Evolutionary conservation across 345 rosid species (phyloP).

Genomic region (Balakata baccata): DNA sequence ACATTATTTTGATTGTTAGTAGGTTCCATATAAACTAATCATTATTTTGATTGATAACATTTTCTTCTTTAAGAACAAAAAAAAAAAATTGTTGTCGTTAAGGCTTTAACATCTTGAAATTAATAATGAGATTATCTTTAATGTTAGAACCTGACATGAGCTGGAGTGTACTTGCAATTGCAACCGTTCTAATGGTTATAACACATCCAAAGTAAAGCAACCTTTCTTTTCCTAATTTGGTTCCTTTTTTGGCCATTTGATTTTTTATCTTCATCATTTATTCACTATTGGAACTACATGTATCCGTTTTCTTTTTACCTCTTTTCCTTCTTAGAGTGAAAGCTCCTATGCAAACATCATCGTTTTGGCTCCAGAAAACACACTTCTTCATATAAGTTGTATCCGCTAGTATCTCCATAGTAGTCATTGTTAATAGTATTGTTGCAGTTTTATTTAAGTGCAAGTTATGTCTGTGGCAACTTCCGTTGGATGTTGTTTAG

Average conservation of each 20-base stretch:
- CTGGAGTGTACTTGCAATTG: slow-evolving; percentile 84
- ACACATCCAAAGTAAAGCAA: slow-evolving; percentile 71
- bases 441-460: slow-evolving; percentile 8
- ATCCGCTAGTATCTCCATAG: not conserved
- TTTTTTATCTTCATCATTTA: slow-evolving; percentile 5
- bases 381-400: slow-evolving; percentile 73
- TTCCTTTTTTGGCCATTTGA: slow-evolving; percentile 8
- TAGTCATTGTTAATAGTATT: not conserved
- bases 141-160: slow-evolving; percentile 79
- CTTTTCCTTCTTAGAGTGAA: slow-evolving; percentile 50
- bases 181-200: slow-evolving; percentile 79
- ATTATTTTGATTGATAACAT: no score
- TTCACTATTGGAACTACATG: not conserved
- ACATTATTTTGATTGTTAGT: no score
- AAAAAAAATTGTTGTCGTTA: slow-evolving; percentile 74
- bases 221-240: not conserved
- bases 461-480: not conserved
- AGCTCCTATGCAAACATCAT: slow-evolving; percentile 63
- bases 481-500: not conserved
- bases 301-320: slow-evolving; percentile 4
- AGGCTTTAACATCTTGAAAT: slow-evolving; percentile 81
- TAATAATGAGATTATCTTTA: slow-evolving; percentile 63
- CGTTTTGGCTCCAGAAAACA: slow-evolving; percentile 75
- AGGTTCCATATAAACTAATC: slow-evolving; percentile 97
- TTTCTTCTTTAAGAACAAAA: slow-evolving; percentile 85